phyloP scores from a whole-genome alignment of 176 grass and related monocot genomes.

The Ampelocalamus luodianensis region DNA sequence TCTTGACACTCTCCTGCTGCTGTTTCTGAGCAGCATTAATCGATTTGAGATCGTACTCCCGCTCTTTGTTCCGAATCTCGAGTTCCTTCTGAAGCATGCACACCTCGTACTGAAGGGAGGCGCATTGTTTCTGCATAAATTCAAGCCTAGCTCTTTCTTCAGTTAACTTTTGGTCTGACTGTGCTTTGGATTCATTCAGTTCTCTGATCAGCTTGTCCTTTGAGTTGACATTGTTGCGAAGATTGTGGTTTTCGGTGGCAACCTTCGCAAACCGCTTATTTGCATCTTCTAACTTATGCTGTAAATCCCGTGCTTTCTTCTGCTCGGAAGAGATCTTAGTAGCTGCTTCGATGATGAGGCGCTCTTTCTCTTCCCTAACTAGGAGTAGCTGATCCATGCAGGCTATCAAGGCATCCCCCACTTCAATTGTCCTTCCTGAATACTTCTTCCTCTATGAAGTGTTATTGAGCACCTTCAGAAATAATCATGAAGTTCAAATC shows the following conservation, averaged over 20 bases:
- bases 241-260: slow-evolving; percentile 56
- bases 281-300: slow-evolving; percentile 50
- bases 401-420: slow-evolving; percentile 40
- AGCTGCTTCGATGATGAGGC: slow-evolving; percentile 48
- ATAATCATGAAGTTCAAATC: slow-evolving; percentile 43
- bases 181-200: slow-evolving; percentile 52
- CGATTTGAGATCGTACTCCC: slow-evolving; percentile 55
- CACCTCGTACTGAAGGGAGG: slow-evolving; percentile 69
- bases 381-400: slow-evolving; percentile 47
- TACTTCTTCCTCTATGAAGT: slow-evolving; percentile 33
- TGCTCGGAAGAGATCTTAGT: slow-evolving; percentile 51
- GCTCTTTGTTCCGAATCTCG: slow-evolving; percentile 66
- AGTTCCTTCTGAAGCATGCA: slow-evolving; percentile 72
- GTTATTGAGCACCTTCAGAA: slow-evolving; percentile 42
- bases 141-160: slow-evolving; percentile 56
- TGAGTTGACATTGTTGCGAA: slow-evolving; percentile 42
- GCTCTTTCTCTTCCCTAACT: slow-evolving; percentile 57
- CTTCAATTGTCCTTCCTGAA: slow-evolving; percentile 37
- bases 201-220: slow-evolving; percentile 67
- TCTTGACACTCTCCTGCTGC: slow-evolving; percentile 58
- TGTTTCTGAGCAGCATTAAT: slow-evolving; percentile 64
- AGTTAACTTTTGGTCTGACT: slow-evolving; percentile 45
- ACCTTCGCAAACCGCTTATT: slow-evolving; percentile 51
- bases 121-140: slow-evolving; percentile 53
- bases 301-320: slow-evolving; percentile 40